Percentiles rank a stretch among this genome's conserved stretches.
Evolutionary conservation across 495 filamentous ascomycete genomes (phyloP).

Genomic region (Extremus antarcticus): DNA sequence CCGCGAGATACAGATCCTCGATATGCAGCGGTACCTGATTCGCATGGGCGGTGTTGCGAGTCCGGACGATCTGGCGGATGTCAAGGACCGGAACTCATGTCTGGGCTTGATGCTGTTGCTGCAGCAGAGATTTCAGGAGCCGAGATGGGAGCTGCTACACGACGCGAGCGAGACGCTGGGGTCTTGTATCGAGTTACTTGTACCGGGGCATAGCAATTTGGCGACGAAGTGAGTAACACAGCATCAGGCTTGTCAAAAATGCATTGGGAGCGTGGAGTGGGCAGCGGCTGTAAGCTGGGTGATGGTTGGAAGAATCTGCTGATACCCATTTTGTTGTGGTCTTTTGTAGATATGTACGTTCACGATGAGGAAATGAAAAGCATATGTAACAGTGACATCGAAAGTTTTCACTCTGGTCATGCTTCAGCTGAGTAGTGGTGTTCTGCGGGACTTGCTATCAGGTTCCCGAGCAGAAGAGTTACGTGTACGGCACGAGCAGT

Average conservation of each 20-base stretch:
- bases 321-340: background rate
- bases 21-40: slow-evolving; percentile 71
- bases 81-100: slow-evolving; percentile 71
- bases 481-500: too few relatives aligned
- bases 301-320: background rate
- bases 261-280: background rate
- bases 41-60: slow-evolving; percentile 63
- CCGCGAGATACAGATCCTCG: slow-evolving; percentile 52
- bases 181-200: background rate
- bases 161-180: slow-evolving; percentile 44
- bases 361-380: background rate
- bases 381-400: background rate
- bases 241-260: too few relatives aligned
- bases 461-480: too few relatives aligned
- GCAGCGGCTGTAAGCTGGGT: background rate
- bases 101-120: slow-evolving; percentile 74
- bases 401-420: too few relatives aligned
- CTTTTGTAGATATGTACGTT: background rate
- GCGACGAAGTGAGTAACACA: too few relatives aligned
- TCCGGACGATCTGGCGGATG: slow-evolving; percentile 67
- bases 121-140: slow-evolving; percentile 65
- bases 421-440: too few relatives aligned
- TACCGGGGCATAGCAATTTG: background rate
- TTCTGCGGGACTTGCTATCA: too few relatives aligned
- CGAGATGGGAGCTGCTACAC: slow-evolving; percentile 82